Percentiles rank a stretch among this genome's conserved stretches.
Conservation (phyloP, 441 rosid genomes). For the Manihot esculenta region DNA sequence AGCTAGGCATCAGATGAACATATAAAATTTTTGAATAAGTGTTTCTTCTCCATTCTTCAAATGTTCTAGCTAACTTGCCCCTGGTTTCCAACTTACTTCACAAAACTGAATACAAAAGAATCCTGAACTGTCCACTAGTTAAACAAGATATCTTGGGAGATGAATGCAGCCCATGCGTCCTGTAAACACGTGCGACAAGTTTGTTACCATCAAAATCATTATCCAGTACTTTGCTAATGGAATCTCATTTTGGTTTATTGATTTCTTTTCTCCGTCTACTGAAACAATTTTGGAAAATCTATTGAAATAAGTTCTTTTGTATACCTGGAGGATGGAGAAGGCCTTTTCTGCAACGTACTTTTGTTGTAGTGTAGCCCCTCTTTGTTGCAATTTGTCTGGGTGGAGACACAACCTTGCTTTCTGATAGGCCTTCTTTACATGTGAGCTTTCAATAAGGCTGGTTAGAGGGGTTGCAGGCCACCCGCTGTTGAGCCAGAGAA, state of each 20-base stretch:
- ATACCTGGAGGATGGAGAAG: constrained; percentile 82
- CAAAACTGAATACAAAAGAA: neutral
- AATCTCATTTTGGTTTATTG: neutral
- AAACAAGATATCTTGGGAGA: constrained; percentile 44
- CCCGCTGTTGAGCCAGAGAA: constrained; percentile 72
- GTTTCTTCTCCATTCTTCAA: neutral
- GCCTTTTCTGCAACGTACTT: constrained; percentile 70
- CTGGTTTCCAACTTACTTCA: neutral
- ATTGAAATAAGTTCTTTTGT: neutral
- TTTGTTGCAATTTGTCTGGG: constrained; percentile 91
- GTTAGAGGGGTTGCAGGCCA: constrained; percentile 63
- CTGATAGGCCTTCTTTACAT: constrained; percentile 90
- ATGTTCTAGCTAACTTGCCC: neutral
- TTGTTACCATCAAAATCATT: too few species aligned
- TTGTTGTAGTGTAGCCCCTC: constrained; percentile 63
- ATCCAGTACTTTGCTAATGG: neutral
- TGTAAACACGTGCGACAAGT: constrained; percentile 17
- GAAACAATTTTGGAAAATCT: too few species aligned
- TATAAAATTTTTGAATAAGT: constrained; percentile 5
- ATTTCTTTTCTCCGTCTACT: neutral
- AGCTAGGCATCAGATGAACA: constrained; percentile 3
- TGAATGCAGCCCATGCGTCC: constrained; percentile 62
- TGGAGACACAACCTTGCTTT: constrained; percentile 91
- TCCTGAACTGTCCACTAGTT: constrained; percentile 14
- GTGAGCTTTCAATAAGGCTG: constrained; percentile 62